These are phyloP conservation scores for Polygonum maritimum DNA, from an alignment of 148 eudicot genomes.

Conservation along the genomic window DNA sequence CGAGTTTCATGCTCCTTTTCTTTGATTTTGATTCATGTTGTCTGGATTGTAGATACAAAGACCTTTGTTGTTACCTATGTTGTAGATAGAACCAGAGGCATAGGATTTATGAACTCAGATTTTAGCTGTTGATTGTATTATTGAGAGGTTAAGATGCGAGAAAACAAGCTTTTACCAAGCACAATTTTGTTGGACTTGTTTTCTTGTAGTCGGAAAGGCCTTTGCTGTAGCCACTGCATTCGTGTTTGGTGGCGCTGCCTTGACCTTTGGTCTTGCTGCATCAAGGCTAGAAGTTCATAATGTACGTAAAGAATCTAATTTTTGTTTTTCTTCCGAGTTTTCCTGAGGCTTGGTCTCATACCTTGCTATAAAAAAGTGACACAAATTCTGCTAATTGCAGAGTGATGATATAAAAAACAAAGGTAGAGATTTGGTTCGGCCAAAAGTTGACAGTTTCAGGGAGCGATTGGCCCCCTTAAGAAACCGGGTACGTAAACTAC, in stretches of 20 bases:
- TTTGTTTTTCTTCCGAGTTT: background rate
- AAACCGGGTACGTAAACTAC: constrained; percentile 45
- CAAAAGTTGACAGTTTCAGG: constrained; percentile 41
- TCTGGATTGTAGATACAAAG: no score
- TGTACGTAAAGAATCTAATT: constrained; percentile 36
- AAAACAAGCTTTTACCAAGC: background rate
- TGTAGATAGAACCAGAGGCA: background rate
- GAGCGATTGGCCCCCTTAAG: constrained; percentile 53
- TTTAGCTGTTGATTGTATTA: background rate
- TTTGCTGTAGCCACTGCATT: constrained; percentile 74
- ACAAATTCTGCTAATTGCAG: constrained; percentile 20
- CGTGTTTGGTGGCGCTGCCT: constrained; percentile 62
- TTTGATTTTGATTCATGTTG: no score
- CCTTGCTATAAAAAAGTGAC: background rate
- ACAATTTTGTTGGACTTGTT: background rate
- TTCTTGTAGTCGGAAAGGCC: constrained; percentile 63
- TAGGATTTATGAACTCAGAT: background rate
- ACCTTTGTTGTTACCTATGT: no score
- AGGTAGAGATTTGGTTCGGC: constrained; percentile 55
- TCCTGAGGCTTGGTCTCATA: background rate
- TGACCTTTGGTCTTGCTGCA: constrained; percentile 48
- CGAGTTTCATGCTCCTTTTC: background rate
- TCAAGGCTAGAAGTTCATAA: constrained; percentile 55
- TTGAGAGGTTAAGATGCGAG: background rate
- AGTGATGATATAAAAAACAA: constrained; percentile 49